Evolutionary conservation across 2,329 filamentous ascomycete genomes (phyloP), one percentile per base, ranked within the genome.

Genomic region (Cadophora luteo-olivacea): DNA sequence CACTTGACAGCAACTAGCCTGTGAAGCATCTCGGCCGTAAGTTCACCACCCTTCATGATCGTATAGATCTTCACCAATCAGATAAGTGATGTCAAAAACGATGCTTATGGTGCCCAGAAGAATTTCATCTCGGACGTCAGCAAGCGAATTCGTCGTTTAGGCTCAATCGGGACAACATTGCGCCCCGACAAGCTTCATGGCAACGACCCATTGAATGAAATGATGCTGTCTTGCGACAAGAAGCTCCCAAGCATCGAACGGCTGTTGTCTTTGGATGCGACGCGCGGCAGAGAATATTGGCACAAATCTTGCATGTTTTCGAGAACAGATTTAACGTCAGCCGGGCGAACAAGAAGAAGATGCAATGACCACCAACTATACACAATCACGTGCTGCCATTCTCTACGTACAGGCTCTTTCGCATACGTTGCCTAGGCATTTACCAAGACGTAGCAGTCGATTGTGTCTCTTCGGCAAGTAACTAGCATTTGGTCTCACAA

Each of bases 111-210:
- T 4, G 52, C 52, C 52, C 32, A 55, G 52, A 3, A 33, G 29
- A 19, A 33, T 55, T 29, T 55, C 25, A 33, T 29, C 12, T 54
- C 51, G 12, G 32, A 32, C 24, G 52, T 33, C 52, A 54, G 51
- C 51, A 54, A 54, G 24, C 25, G 29, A 33, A 55, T n/a, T n/a
- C 19, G 8, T 55, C 52, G 9, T n/a, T n/a, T 32, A 33, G 7
- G 25, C 25, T 55, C n/a, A 55, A 55, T 33, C 29, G 52, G 52
- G 52, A 33, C 52, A 55, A 33, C 52, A 32, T 33, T 33, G 16
- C 14, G 52, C 25, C 12, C 14, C 33, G 25, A n/a, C 19, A 32
- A 19, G 29, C 52, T 33, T 29, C 14, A 9, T 8, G 52, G 19
- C 52, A 9, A 49, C 41, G n/a, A 49, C 45, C 12, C 6, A 14